phyloP scores from a whole-genome alignment of 2,329 filamentous ascomycete genomes.

The Corinectria fuckeliana region DNA sequence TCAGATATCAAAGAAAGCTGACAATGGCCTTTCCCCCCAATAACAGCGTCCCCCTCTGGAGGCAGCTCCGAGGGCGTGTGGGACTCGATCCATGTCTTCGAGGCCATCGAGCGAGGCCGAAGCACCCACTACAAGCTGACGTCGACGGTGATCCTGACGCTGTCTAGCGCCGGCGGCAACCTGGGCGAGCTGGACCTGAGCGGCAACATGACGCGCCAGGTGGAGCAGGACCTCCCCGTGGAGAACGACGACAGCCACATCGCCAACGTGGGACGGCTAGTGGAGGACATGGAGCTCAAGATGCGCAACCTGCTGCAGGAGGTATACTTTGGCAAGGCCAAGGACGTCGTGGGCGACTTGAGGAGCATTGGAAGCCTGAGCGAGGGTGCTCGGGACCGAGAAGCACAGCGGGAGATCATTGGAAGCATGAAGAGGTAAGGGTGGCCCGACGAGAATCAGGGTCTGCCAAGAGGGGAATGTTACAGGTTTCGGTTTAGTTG shows the following conservation, averaged over 20 bases:
- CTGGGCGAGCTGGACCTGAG: constrained; percentile 90
- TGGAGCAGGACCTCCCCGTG: constrained; percentile 89
- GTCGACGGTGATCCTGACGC: constrained; percentile 90
- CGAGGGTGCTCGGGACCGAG: constrained; percentile 82
- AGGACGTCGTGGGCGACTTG: constrained; percentile 96
- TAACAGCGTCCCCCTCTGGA: constrained; percentile 72
- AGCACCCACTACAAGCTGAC: constrained; percentile 97
- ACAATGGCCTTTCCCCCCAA: constrained; percentile 14
- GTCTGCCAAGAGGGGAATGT: neutral
- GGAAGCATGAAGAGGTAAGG: constrained; percentile 59
- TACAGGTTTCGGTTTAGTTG: constrained; percentile 23
- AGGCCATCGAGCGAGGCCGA: constrained; percentile 90
- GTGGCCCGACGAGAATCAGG: neutral
- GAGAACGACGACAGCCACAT: constrained; percentile 94
- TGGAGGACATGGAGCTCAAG: constrained; percentile 99
- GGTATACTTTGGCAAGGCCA: constrained; percentile 99
- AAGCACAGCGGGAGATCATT: constrained; percentile 89
- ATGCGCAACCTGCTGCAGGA: constrained; percentile 98
- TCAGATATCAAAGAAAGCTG: constrained; percentile 9
- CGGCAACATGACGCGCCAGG: constrained; percentile 97
- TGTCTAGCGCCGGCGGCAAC: constrained; percentile 65
- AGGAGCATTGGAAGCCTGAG: constrained; percentile 85
- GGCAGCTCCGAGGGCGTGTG: constrained; percentile 79
- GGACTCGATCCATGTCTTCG: constrained; percentile 99
- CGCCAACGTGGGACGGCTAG: constrained; percentile 89